Conservation (phyloP, 371 early-diverging fungal species). For the Blakeslea trispora region DNA sequence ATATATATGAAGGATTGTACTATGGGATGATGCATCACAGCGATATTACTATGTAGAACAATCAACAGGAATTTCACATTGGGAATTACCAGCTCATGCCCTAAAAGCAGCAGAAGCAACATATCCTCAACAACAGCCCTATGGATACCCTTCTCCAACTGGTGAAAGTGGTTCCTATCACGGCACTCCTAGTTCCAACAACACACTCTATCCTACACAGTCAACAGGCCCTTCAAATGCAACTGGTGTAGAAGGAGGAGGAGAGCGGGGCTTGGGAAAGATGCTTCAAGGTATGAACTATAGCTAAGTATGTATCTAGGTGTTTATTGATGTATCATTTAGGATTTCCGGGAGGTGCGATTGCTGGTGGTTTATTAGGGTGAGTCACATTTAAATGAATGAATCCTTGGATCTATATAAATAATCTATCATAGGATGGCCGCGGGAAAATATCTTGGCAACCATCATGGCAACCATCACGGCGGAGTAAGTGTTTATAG, state of each 20-base stretch:
- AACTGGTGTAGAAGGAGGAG: not conserved
- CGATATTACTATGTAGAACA: constrained; percentile 42
- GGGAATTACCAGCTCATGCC: constrained; percentile 35
- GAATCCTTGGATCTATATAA: too few species aligned
- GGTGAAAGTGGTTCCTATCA: not conserved
- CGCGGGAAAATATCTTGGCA: constrained; percentile 20
- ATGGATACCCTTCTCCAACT: constrained; percentile 4
- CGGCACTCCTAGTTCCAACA: not conserved
- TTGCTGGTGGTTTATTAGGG: constrained; percentile 25
- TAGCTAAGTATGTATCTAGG: not conserved
- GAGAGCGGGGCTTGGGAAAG: constrained; percentile 16
- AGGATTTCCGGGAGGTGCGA: constrained; percentile 26
- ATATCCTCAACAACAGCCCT: constrained; percentile 7
- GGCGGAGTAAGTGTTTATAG: not conserved
- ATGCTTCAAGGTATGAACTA: constrained; percentile 14
- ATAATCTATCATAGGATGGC: constrained; percentile 23
- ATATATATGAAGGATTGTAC: constrained; percentile 28
- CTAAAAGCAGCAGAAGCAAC: constrained; percentile 12
- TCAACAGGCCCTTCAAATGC: not conserved
- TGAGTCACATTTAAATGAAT: constrained; percentile 3
- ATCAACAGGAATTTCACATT: constrained; percentile 42
- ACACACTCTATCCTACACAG: constrained; percentile 9
- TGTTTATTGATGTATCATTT: not conserved
- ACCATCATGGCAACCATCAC: constrained; percentile 2
- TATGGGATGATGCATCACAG: constrained; percentile 41